phyloP scores from a whole-genome alignment of 2,329 filamentous ascomycete genomes.

The Exophiala bonariae region DNA sequence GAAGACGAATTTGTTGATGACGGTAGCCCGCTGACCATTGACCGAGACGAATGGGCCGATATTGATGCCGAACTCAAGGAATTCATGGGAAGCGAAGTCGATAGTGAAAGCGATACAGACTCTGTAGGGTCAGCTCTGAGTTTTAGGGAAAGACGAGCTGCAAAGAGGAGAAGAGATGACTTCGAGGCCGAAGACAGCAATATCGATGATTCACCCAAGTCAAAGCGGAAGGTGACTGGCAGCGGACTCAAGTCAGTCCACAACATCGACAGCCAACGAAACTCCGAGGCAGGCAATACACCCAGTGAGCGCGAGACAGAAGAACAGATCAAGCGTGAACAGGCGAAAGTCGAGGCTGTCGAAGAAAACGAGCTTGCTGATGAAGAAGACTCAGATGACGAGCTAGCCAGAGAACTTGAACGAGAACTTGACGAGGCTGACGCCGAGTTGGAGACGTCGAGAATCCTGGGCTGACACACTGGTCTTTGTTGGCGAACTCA shows the following conservation, averaged over 20 bases:
- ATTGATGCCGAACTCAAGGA: constrained; percentile 74
- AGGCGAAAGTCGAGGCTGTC: constrained; percentile 32
- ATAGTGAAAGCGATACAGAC: constrained; percentile 51
- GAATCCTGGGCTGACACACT: constrained; percentile 5
- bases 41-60: constrained; percentile 63
- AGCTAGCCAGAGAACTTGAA: constrained; percentile 56
- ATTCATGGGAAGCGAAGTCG: constrained; percentile 59
- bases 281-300: constrained; percentile 14
- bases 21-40: constrained; percentile 52
- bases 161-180: constrained; percentile 57
- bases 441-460: constrained; percentile 13
- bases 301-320: constrained; percentile 14
- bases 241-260: constrained; percentile 21
- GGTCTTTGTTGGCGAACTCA: too few species aligned
- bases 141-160: constrained; percentile 17
- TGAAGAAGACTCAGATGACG: constrained; percentile 46
- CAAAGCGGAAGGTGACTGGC: constrained; percentile 31
- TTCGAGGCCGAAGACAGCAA: constrained; percentile 46
- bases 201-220: constrained; percentile 10
- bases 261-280: constrained; percentile 15
- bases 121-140: constrained; percentile 33
- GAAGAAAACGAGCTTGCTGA: constrained; percentile 32
- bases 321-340: constrained; percentile 28
- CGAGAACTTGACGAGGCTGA: constrained; percentile 55
- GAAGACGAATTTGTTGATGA: constrained; percentile 38